Conservation (phyloP, 108 stramenopile species). For the Pelagomonas calceolata region DNA sequence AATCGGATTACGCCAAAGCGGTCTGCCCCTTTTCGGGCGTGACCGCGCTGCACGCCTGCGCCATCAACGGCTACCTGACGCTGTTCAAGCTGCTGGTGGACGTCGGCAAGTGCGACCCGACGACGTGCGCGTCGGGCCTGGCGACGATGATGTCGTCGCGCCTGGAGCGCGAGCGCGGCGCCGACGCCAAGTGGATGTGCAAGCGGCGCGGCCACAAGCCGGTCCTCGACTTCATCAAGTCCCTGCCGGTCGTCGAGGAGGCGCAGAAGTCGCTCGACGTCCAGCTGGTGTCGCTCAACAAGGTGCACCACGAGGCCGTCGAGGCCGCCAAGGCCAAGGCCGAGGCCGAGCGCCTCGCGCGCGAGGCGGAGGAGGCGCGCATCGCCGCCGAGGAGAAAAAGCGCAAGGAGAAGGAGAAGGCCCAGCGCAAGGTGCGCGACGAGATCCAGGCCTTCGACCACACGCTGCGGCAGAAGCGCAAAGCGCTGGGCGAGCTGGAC, state of each 20-base stretch:
- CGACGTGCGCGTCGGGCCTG: not conserved
- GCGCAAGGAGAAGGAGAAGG: conserved; percentile 11
- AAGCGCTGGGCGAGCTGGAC: not conserved
- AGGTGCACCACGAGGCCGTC: conserved; percentile 3
- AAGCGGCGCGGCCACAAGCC: conserved; percentile 11
- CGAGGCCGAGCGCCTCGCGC: conserved; percentile 1
- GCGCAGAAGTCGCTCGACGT: conserved; percentile 2
- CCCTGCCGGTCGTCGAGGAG: conserved; percentile 7
- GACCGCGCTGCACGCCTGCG: conserved; percentile 8
- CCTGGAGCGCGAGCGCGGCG: conserved; percentile 7
- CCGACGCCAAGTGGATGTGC: conserved; percentile 7
- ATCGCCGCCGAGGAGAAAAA: conserved; percentile 11
- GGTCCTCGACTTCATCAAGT: conserved; percentile 2
- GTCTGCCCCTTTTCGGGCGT: conserved; percentile 1
- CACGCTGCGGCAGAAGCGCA: not conserved
- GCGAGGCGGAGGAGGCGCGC: conserved; percentile 13
- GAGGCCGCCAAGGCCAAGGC: not conserved
- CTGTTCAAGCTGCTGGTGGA: conserved; percentile 10
- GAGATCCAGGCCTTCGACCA: conserved; percentile 13
- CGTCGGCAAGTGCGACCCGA: conserved; percentile 4
- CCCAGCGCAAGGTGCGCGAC: conserved; percentile 18
- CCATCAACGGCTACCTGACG: conserved; percentile 10
- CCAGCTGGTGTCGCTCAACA: conserved; percentile 3
- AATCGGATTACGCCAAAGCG: conserved; percentile 4
- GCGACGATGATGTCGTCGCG: conserved; percentile 2